phyloP scores from a whole-genome alignment of 208 protist species.

The Trypanosoma congolense region DNA sequence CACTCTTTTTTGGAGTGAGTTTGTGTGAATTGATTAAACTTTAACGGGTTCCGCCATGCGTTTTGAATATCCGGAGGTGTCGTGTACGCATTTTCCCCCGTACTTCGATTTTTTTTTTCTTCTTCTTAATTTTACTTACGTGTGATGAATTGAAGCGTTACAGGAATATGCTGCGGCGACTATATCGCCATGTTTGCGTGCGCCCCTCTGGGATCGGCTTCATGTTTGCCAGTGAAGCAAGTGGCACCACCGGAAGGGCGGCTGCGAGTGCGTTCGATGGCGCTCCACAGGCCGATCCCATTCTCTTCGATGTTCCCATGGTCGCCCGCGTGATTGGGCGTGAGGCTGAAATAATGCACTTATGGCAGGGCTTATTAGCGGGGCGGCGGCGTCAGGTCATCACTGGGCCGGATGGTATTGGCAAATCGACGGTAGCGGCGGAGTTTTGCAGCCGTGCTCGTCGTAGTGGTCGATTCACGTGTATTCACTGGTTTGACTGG shows the following conservation, averaged over 20 bases:
- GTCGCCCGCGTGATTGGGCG: slow-evolving; percentile 50
- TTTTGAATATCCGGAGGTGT: too few relatives aligned
- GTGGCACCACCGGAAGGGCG: slow-evolving; percentile 16
- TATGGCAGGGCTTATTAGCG: slow-evolving; percentile 82
- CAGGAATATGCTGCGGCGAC: slow-evolving; percentile 4
- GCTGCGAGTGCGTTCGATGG: slow-evolving; percentile 12
- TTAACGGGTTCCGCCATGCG: too few relatives aligned
- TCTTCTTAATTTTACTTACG: too few relatives aligned
- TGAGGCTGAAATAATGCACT: slow-evolving; percentile 51
- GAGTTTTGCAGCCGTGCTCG: slow-evolving; percentile 75
- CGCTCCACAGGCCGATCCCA: slow-evolving; percentile 28
- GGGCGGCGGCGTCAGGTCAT: slow-evolving; percentile 68
- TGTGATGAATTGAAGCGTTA: too few relatives aligned
- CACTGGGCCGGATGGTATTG: slow-evolving; percentile 70
- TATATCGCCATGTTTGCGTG: not conserved
- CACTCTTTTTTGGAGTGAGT: too few relatives aligned
- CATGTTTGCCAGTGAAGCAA: too few relatives aligned
- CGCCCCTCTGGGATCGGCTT: not conserved
- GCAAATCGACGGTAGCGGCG: slow-evolving; percentile 80
- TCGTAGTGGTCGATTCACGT: slow-evolving; percentile 73
- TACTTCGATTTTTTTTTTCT: too few relatives aligned
- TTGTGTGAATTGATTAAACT: too few relatives aligned
- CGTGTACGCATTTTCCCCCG: too few relatives aligned
- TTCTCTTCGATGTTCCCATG: slow-evolving; percentile 68
- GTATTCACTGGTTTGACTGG: slow-evolving; percentile 83